Percentiles rank a stretch among this genome's conserved stretches.
Conservation (phyloP, 805 yeast species). For the Nakazawaea sp. region DNA sequence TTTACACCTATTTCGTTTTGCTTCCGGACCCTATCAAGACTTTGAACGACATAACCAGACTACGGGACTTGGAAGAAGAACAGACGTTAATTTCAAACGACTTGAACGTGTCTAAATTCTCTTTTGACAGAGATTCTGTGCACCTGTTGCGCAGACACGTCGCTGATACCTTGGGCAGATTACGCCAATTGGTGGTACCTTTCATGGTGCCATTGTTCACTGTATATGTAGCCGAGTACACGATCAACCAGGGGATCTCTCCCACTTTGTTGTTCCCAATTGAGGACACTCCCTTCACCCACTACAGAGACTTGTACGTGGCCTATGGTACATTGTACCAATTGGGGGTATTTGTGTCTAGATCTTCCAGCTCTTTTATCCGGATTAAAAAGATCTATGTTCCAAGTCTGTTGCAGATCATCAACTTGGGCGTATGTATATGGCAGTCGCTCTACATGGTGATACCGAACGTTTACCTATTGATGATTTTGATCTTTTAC, state of each 20-base stretch:
- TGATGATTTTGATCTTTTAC: slow-evolving; percentile 64
- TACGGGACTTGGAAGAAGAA: background rate
- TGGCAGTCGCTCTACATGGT: slow-evolving; percentile 57
- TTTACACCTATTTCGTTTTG: slow-evolving; percentile 20
- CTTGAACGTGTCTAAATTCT: background rate
- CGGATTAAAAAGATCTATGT: slow-evolving; percentile 53
- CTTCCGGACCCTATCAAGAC: slow-evolving; percentile 16
- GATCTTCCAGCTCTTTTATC: slow-evolving; percentile 70
- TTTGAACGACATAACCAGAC: background rate
- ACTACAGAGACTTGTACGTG: slow-evolving; percentile 83
- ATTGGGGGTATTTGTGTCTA: slow-evolving; percentile 84
- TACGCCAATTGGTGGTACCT: slow-evolving; percentile 45
- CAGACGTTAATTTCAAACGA: background rate
- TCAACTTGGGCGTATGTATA: slow-evolving; percentile 54
- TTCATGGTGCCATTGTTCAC: slow-evolving; percentile 80
- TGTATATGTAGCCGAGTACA: slow-evolving; percentile 82
- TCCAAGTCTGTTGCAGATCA: slow-evolving; percentile 58
- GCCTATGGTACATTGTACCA: slow-evolving; percentile 88
- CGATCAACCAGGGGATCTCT: slow-evolving; percentile 85
- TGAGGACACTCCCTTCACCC: slow-evolving; percentile 58
- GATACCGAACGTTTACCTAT: slow-evolving; percentile 52
- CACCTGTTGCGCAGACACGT: slow-evolving; percentile 15
- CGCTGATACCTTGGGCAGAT: slow-evolving; percentile 19
- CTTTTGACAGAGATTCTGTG: background rate
- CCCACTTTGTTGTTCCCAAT: slow-evolving; percentile 83